Evolutionary conservation across 2,329 filamentous ascomycete genomes (phyloP), one percentile per base, ranked within the genome.

Genomic region (Cryphonectria nitschkei): DNA sequence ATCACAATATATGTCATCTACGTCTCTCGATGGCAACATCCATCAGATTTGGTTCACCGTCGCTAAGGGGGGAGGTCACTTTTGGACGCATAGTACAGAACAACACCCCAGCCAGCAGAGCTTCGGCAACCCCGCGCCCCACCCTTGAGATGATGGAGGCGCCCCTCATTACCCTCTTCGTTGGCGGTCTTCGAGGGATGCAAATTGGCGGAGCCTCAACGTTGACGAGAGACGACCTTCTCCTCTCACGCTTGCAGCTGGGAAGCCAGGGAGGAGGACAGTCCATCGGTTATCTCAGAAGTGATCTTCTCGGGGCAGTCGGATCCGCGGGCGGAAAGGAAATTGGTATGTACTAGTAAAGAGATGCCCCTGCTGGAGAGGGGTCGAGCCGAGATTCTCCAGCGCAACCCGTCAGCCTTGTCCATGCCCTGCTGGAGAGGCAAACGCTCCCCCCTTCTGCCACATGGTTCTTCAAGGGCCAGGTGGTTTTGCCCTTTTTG

Each of bases 91-190:
- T 8, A 19, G 8, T n/a, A 9, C 22, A 50, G 46, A 11, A 11
- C 46, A 56, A 50, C 54, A 66, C 46, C 19, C 50, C 63, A 65
- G 46, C 43, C 32, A 32, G 37, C 19, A 56, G 39, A 68, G 67
- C 66, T 68, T 68, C 67, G 67, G 67, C 41, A 68, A 68, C 67
- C 67, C 67, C 67, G 67, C 58, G 67, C 67, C 56, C 67, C 64
- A 66, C 64, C 63, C 14, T 54, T 16, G 46, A 54, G 50, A 52
- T 66, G 46, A 54, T 54, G 63, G 43, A 54, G 63, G 43, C 61
- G 43, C 52, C 66, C 66, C 66, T 62, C 56, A 39, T 62, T 62
- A 26, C 58, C 66, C 66, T 29, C 26, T 62, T 62, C 14, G 56
- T 22, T n/a, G 58, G 8, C 29, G 22, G 60, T 32, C 66, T n/a